Conservation (phyloP, 2,329 filamentous ascomycete species). For the Calycina herbarum region DNA sequence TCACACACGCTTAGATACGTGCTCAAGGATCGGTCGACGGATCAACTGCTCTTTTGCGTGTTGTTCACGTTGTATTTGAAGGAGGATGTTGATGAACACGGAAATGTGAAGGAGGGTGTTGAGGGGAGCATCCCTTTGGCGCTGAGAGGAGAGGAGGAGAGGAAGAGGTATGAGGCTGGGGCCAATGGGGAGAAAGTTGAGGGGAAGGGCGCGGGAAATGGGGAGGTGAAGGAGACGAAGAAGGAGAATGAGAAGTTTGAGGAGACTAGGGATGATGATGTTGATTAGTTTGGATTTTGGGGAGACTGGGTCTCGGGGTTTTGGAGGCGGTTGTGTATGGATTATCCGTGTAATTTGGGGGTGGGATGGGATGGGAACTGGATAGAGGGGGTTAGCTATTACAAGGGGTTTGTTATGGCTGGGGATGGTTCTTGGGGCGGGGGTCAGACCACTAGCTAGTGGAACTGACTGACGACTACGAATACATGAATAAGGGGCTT, state of each 20-base stretch:
- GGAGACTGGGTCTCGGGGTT: too few species aligned
- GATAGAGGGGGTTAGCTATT: not conserved
- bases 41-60: slow-evolving; percentile 76
- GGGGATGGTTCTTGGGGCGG: not conserved
- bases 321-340: not conserved
- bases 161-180: slow-evolving; percentile 15
- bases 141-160: slow-evolving; percentile 23
- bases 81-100: slow-evolving; percentile 62
- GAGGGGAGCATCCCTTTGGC: slow-evolving; percentile 34
- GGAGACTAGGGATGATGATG: slow-evolving; percentile 32
- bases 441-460: not conserved
- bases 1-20: slow-evolving; percentile 90
- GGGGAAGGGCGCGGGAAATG: slow-evolving; percentile 20
- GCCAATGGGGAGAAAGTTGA: slow-evolving; percentile 14
- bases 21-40: slow-evolving; percentile 75
- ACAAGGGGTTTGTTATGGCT: not conserved
- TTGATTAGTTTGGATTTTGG: slow-evolving; percentile 25
- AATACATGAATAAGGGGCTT: not conserved
- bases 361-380: not conserved
- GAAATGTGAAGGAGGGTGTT: slow-evolving; percentile 48
- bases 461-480: not conserved
- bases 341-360: not conserved
- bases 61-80: slow-evolving; percentile 75
- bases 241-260: slow-evolving; percentile 18
- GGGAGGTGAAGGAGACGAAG: slow-evolving; percentile 7